Conservation (phyloP, 2,329 filamentous ascomycete genomes). For the Scolecobasidium constrictum region DNA sequence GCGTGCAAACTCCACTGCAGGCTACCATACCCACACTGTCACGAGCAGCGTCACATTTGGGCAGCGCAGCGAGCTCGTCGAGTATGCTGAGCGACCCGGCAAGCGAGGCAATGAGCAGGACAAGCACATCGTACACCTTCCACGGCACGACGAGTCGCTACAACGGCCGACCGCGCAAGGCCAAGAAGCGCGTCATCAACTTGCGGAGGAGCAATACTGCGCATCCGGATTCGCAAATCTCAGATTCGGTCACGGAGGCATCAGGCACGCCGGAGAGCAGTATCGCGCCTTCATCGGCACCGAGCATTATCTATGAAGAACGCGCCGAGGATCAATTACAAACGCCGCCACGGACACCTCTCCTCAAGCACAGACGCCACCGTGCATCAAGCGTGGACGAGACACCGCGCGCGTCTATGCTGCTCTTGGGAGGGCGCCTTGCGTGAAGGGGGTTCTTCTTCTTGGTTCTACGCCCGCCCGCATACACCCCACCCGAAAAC, state of each 20-base stretch:
- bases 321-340: neutral
- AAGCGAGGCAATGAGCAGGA: constrained; percentile 49
- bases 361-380: neutral
- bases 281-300: constrained; percentile 8
- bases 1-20: constrained; percentile 23
- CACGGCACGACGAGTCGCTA: constrained; percentile 54
- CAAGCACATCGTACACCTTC: constrained; percentile 41
- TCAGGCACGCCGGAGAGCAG: constrained; percentile 9
- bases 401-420: constrained; percentile 1
- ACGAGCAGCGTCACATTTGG: constrained; percentile 33
- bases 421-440: no score
- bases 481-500: neutral
- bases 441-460: no score
- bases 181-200: constrained; percentile 77
- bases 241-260: constrained; percentile 1
- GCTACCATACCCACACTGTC: constrained; percentile 30
- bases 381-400: constrained; percentile 5
- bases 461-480: no score
- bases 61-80: constrained; percentile 14
- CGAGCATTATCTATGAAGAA: constrained; percentile 7
- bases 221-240: constrained; percentile 15
- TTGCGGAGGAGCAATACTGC: constrained; percentile 48
- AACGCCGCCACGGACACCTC: constrained; percentile 4
- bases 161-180: constrained; percentile 45
- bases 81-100: constrained; percentile 16